These are phyloP conservation scores for Coffea canephora DNA, from an alignment of 257 asterid species.

Conservation along the genomic window DNA sequence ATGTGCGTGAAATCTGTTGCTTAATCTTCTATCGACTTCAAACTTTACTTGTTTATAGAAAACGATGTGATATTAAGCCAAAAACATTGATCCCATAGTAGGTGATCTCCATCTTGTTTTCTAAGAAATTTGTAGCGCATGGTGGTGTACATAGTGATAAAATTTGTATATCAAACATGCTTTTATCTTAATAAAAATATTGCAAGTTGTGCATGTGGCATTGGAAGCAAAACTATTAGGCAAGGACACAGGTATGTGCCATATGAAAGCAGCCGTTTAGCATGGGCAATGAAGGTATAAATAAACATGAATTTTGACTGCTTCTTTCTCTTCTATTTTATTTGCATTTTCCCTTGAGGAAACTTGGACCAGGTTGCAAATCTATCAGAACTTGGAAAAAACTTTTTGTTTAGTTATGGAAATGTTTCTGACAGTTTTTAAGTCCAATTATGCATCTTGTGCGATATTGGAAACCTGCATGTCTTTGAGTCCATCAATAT, in stretches of 20 bases:
- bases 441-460: not conserved
- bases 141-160: not conserved
- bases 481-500: not conserved
- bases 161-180: not conserved
- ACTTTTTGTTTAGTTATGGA: not conserved
- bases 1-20: not conserved
- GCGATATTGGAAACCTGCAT: not conserved
- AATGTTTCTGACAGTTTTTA: not conserved
- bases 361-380: not conserved
- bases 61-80: not conserved
- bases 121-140: not conserved
- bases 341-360: not conserved
- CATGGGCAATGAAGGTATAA: not conserved
- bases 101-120: not conserved
- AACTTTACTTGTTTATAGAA: not conserved
- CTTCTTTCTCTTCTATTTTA: not conserved
- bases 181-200: not conserved
- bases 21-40: not conserved
- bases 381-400: not conserved
- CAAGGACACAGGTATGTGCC: not conserved
- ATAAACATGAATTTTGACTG: not conserved
- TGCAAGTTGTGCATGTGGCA: not conserved
- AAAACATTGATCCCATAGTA: not conserved
- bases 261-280: not conserved
- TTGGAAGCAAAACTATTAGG: not conserved